phyloP scores from a whole-genome alignment of 164 flowering plant species.

The Tetracentron sinense region DNA sequence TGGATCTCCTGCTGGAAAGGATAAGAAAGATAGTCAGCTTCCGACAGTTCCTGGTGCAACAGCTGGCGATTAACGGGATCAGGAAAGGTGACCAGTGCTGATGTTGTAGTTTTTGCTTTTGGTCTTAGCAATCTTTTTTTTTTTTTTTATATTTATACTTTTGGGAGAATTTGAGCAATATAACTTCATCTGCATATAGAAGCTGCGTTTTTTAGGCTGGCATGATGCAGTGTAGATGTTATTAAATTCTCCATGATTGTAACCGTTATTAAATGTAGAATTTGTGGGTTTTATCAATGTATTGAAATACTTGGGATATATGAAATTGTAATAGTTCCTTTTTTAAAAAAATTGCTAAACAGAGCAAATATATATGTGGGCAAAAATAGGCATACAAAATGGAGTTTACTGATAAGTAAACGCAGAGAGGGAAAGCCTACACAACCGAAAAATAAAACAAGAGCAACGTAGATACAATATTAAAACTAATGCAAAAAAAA shows the following conservation, averaged over 20 bases:
- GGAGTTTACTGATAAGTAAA: too few species aligned
- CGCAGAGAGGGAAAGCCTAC: too few species aligned
- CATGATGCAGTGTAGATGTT: slow-evolving; percentile 15
- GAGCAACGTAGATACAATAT: too few species aligned
- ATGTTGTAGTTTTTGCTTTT: background rate
- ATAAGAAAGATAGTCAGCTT: slow-evolving; percentile 35
- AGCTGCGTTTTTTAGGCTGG: slow-evolving; percentile 22
- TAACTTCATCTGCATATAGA: slow-evolving; percentile 15
- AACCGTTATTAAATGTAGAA: slow-evolving; percentile 5
- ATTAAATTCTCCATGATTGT: background rate
- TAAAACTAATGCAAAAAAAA: too few species aligned
- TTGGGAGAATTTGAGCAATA: too few species aligned
- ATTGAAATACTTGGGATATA: too few species aligned
- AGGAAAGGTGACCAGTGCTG: slow-evolving; percentile 19
- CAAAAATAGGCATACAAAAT: too few species aligned
- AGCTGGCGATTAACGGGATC: slow-evolving; percentile 31
- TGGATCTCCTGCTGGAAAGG: slow-evolving; percentile 37
- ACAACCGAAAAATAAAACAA: too few species aligned
- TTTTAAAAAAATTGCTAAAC: too few species aligned
- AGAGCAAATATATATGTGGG: too few species aligned
- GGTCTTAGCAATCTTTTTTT: background rate
- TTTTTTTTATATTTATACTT: background rate
- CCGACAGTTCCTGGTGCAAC: slow-evolving; percentile 25
- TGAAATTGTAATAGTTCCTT: too few species aligned
- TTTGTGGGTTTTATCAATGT: too few species aligned